Conservation (phyloP, 345 rosid genomes). For the Excoecaria cochinchinensis region DNA sequence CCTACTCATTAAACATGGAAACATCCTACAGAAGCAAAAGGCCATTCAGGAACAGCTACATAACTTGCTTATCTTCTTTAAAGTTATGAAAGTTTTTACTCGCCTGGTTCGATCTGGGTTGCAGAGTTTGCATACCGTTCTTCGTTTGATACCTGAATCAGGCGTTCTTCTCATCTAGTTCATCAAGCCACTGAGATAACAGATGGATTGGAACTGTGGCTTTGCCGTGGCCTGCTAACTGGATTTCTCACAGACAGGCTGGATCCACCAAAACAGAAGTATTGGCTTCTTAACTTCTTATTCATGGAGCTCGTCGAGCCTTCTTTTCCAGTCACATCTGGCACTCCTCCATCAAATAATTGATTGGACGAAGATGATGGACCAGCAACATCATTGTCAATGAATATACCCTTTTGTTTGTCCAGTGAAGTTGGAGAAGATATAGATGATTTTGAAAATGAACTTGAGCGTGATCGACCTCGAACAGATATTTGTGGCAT, state of each 20-base stretch:
- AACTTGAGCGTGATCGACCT: constrained; percentile 68
- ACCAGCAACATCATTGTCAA: constrained; percentile 44
- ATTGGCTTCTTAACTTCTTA: constrained; percentile 53
- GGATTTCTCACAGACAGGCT: constrained; percentile 48
- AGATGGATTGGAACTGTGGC: constrained; percentile 39
- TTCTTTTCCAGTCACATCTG: constrained; percentile 38
- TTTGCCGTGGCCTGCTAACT: constrained; percentile 38
- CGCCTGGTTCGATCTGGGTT: not conserved
- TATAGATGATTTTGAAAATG: constrained; percentile 68
- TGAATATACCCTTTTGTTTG: constrained; percentile 57
- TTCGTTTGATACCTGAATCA: not conserved
- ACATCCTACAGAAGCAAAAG: not conserved
- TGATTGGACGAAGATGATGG: constrained; percentile 55
- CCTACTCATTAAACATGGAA: constrained; percentile 22
- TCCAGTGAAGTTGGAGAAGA: constrained; percentile 55
- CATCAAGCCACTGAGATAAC: constrained; percentile 44
- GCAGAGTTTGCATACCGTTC: not conserved
- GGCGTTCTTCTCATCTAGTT: not conserved
- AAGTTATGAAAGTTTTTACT: constrained; percentile 16
- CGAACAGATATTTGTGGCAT: constrained; percentile 43
- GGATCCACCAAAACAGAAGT: constrained; percentile 71
- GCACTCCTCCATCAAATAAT: constrained; percentile 31
- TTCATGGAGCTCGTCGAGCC: constrained; percentile 20
- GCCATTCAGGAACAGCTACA: not conserved
- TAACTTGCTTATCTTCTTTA: constrained; percentile 18